A percentile compares a stretch with the other conserved stretches of the same genome.
These are phyloP conservation scores for Fusarium temperatum DNA, from an alignment of 2,329 filamentous ascomycete species.

Conservation along the genomic window DNA sequence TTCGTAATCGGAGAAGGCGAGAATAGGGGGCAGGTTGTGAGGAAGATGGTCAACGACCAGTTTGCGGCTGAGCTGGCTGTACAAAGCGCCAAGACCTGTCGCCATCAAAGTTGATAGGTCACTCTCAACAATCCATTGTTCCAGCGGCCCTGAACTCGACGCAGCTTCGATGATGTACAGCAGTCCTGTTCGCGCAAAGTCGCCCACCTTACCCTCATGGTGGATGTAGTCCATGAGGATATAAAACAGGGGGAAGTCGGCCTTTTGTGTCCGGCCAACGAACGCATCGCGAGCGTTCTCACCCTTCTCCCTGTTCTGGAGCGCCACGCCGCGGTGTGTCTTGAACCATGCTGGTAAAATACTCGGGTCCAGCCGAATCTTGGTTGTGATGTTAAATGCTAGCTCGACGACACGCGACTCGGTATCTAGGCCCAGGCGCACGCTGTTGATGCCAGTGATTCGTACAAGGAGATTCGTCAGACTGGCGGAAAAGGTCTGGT, in stretches of 20 bases:
- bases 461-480: conserved; percentile 86
- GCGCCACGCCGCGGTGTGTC: conserved; percentile 51
- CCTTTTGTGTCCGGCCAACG: conserved; percentile 84
- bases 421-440: conserved; percentile 79
- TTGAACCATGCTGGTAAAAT: conserved; percentile 95
- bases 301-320: conserved; percentile 49
- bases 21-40: conserved; percentile 80
- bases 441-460: conserved; percentile 77
- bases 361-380: conserved; percentile 88
- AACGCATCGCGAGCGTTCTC: conserved; percentile 78
- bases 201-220: conserved; percentile 90
- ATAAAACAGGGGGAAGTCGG: conserved; percentile 96
- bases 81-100: conserved; percentile 84
- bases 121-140: conserved; percentile 97
- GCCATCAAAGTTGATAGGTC: conserved; percentile 98
- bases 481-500: conserved; percentile 83
- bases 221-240: conserved; percentile 96
- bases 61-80: conserved; percentile 76
- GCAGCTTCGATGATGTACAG: conserved; percentile 96
- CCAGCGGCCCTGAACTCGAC: conserved; percentile 80
- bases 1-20: conserved; percentile 89
- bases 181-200: conserved; percentile 93
- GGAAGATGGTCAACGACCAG: conserved; percentile 81
- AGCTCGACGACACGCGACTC: conserved; percentile 92
- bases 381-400: conserved; percentile 94